Evolutionary conservation across 2,329 filamentous ascomycete genomes (phyloP).

Genomic region (Microascus cirrosus): DNA sequence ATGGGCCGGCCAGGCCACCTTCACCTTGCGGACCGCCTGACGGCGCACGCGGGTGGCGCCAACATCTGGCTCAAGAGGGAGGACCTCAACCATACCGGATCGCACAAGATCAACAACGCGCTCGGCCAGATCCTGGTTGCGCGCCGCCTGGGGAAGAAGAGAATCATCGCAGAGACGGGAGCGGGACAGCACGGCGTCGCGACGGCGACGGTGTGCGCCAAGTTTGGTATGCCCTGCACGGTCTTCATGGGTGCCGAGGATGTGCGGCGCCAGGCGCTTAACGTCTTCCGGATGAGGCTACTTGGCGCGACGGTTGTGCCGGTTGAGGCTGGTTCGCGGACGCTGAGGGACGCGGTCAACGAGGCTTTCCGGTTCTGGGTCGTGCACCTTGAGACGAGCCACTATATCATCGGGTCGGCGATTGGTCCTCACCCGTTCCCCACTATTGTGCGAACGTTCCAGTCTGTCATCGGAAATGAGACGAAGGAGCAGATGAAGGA

Average conservation of each 20-base stretch:
- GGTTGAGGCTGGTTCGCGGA: slow-evolving; percentile 81
- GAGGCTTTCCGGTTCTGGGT: slow-evolving; percentile 94
- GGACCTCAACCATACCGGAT: slow-evolving; percentile 94
- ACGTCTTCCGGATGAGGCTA: slow-evolving; percentile 97
- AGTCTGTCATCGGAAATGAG: slow-evolving; percentile 90
- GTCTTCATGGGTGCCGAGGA: slow-evolving; percentile 97
- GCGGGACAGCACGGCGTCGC: slow-evolving; percentile 97
- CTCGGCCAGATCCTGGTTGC: slow-evolving; percentile 87
- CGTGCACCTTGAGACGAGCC: slow-evolving; percentile 80
- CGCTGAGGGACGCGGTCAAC: slow-evolving; percentile 82
- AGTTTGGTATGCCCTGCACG: slow-evolving; percentile 96
- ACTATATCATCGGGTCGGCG: slow-evolving; percentile 96
- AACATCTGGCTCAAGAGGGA: slow-evolving; percentile 98
- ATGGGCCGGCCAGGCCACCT: slow-evolving; percentile 92
- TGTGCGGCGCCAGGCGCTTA: slow-evolving; percentile 87
- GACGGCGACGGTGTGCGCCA: slow-evolving; percentile 92
- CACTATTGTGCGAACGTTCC: slow-evolving; percentile 94
- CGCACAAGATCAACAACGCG: slow-evolving; percentile 99
- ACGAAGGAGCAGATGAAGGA: slow-evolving; percentile 85
- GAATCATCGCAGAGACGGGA: slow-evolving; percentile 96
- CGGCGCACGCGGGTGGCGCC: slow-evolving; percentile 78
- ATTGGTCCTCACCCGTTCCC: slow-evolving; percentile 98
- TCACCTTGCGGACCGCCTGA: slow-evolving; percentile 79
- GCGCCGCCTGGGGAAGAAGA: slow-evolving; percentile 77
- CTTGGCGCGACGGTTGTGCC: slow-evolving; percentile 87